Evolutionary conservation across 176 grass and related monocot genomes (phyloP).

Genomic region (Tillandsia fasciculata): DNA sequence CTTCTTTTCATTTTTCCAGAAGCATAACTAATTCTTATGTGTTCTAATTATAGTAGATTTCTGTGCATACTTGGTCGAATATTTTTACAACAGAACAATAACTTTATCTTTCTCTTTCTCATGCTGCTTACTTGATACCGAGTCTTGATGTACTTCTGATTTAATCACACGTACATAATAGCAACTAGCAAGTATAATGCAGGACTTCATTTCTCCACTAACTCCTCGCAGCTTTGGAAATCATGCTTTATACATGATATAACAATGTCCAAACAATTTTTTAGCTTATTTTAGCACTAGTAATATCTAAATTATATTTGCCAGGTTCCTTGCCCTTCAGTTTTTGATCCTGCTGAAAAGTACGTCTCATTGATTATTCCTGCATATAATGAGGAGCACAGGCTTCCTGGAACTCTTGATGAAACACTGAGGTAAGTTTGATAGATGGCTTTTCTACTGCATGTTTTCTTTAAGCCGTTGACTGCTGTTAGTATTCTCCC

Average conservation of each 20-base stretch:
- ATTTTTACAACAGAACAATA: too few species aligned
- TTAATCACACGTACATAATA: too few species aligned
- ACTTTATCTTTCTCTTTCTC: too few species aligned
- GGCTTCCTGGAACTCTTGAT: conserved; percentile 55
- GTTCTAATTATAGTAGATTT: too few species aligned
- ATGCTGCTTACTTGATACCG: too few species aligned
- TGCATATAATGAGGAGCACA: conserved; percentile 79
- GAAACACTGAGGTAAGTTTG: conserved; percentile 64
- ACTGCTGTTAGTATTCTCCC: background rate
- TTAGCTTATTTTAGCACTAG: background rate
- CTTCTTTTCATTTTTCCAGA: background rate
- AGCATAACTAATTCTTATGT: too few species aligned
- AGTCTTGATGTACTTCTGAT: too few species aligned
- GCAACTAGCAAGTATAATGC: too few species aligned
- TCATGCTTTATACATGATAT: too few species aligned
- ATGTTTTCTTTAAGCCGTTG: background rate
- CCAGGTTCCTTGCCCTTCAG: conserved; percentile 73
- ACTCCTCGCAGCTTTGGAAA: background rate
- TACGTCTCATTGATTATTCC: conserved; percentile 83
- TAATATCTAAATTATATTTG: conserved; percentile 21
- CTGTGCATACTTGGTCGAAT: too few species aligned
- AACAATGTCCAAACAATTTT: background rate
- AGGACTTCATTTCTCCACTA: background rate
- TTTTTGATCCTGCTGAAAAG: conserved; percentile 73
- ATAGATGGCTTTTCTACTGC: background rate